Evolutionary conservation across 1,284 basidiomycete genomes (phyloP), one percentile per base, ranked within the genome.

Genomic region (Laetiporus sulphureus): DNA sequence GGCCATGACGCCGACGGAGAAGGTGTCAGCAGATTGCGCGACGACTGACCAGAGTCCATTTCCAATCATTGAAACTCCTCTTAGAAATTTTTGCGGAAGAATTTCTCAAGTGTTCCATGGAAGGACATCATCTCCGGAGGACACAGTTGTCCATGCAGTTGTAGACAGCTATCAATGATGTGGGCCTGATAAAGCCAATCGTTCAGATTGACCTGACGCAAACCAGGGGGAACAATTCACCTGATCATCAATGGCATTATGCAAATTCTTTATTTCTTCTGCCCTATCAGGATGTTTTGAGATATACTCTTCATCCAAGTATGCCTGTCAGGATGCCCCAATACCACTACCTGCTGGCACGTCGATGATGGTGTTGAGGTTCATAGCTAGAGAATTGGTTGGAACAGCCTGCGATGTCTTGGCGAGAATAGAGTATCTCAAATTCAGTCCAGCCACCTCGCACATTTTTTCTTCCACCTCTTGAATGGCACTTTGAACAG

Each of bases 41-140:
- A 60, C 15, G 61, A 54, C 12, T 50, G 42, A 11, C 39, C 42
- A 10, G 48, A 52, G 40, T 69, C 67, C n/a, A 79, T 66, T 0
- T 71, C 72, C 32, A 90, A 62, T 5, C 83, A 75, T 36, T 72
- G 72, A 31, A 96, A 88, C 62, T 98, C 94, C 19, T 92, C 90
- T 1, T 79, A 66, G 65, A 93, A 97, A 55, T 92, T 91, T 63
- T 89, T 91, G 44, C 74, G 75, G 71, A 93, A 97, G 64, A 96
- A 84, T 54, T 78, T 82, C 60, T 89, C 83, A 36, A 98, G 69
- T 0, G 91, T 93, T 47, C 86, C 83, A 58, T 98, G 93, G 74
- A 98, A 97, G 2, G 83, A 77, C 37, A 85, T 69, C 75, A 94
- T 96, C 64, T 91, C 91, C 20, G 78, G 75, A 1, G 89, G 79